Evolutionary conservation across 257 asterid species (phyloP).

Genomic region (Forsythia suspensa): DNA sequence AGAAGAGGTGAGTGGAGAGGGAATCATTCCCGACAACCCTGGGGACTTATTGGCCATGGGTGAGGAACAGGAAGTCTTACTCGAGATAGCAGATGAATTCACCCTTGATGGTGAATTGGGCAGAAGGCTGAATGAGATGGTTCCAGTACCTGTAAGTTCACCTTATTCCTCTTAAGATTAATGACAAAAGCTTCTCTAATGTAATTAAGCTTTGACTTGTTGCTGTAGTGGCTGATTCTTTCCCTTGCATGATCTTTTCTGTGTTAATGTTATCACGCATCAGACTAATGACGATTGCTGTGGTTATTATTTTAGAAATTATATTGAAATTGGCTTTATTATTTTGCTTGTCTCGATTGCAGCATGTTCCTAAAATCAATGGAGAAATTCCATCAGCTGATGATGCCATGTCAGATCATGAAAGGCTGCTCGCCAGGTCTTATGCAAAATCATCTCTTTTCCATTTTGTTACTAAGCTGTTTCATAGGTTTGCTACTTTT

Average conservation of each 20-base stretch:
- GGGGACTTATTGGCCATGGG: constrained; percentile 26
- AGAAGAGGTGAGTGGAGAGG: neutral
- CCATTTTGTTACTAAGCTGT: neutral
- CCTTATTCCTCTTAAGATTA: neutral
- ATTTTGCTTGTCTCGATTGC: constrained; percentile 24
- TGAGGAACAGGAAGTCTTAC: constrained; percentile 30
- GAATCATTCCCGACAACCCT: neutral
- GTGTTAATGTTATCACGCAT: neutral
- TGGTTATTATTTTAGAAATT: neutral
- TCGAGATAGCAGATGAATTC: constrained; percentile 73
- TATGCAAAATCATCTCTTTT: constrained; percentile 6
- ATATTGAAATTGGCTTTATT: constrained; percentile 7
- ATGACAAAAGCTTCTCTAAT: neutral
- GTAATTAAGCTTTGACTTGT: neutral
- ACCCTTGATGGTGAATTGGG: constrained; percentile 85
- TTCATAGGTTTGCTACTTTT: neutral
- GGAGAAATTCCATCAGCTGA: constrained; percentile 89
- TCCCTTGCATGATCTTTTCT: neutral
- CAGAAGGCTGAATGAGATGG: constrained; percentile 74
- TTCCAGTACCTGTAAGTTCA: constrained; percentile 72
- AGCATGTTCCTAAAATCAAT: constrained; percentile 90
- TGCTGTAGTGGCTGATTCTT: neutral
- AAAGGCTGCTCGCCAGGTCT: constrained; percentile 76
- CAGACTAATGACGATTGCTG: neutral
- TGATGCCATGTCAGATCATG: constrained; percentile 84